Evolutionary conservation across 305 asterid species (phyloP).

Genomic region (Striga hermonthica): DNA sequence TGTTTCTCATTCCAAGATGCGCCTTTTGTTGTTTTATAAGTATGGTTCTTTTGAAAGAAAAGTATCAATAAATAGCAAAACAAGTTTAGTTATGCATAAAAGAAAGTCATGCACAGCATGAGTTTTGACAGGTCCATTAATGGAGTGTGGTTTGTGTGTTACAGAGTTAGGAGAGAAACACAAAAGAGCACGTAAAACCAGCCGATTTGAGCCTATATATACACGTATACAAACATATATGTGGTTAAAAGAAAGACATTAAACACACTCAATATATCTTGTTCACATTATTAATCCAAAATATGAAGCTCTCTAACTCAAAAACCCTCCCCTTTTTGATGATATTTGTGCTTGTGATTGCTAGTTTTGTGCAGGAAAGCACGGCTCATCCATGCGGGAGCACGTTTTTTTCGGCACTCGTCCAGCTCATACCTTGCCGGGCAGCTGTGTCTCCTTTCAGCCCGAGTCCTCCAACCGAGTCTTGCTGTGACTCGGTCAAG

Average conservation of each 20-base stretch:
- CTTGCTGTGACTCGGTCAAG: slow-evolving; percentile 77
- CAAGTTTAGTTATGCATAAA: background rate
- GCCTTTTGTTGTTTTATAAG: too few species aligned
- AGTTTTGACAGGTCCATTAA: slow-evolving; percentile 28
- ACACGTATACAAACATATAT: background rate
- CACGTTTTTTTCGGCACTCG: slow-evolving; percentile 78
- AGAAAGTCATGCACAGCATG: background rate
- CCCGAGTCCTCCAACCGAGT: slow-evolving; percentile 65
- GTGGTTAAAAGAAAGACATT: background rate
- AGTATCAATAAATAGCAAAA: too few species aligned
- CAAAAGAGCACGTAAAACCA: slow-evolving; percentile 27
- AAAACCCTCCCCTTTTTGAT: slow-evolving; percentile 31
- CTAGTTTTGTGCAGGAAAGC: slow-evolving; percentile 38
- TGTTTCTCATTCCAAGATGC: too few species aligned
- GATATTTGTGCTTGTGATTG: slow-evolving; percentile 32
- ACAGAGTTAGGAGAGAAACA: slow-evolving; percentile 66
- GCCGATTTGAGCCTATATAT: slow-evolving; percentile 22
- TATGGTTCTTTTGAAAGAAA: too few species aligned
- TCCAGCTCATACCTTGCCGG: slow-evolving; percentile 90
- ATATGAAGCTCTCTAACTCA: slow-evolving; percentile 34
- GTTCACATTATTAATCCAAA: background rate
- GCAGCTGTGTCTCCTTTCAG: slow-evolving; percentile 73
- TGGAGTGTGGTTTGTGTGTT: slow-evolving; percentile 50
- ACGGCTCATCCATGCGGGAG: slow-evolving; percentile 56
- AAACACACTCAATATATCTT: background rate